Evolutionary conservation across 306 rosid genomes (phyloP).

Genomic region (Acacia acuminata): DNA sequence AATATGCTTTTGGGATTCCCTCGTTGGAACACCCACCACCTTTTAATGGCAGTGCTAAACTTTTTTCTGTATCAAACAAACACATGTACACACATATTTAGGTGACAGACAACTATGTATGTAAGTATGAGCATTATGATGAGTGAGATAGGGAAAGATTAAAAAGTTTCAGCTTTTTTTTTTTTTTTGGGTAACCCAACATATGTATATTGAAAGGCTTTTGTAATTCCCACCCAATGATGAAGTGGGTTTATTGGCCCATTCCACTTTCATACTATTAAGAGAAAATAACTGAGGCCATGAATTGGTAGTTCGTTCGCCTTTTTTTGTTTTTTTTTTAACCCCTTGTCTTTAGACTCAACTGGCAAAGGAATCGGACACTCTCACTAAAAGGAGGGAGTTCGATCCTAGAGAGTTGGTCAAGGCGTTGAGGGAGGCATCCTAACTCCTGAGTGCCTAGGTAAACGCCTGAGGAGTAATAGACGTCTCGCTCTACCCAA

Average conservation of each 20-base stretch:
- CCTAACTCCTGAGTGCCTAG: too few species aligned
- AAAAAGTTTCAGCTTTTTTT: neutral
- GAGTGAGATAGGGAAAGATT: neutral
- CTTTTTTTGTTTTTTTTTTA: too few species aligned
- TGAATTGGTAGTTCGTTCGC: too few species aligned
- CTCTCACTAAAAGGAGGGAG: too few species aligned
- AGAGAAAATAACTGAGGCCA: neutral
- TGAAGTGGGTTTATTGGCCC: neutral
- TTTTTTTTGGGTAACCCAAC: neutral
- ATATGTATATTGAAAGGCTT: neutral
- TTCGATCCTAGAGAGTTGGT: too few species aligned
- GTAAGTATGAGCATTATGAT: neutral
- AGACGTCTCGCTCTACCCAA: too few species aligned
- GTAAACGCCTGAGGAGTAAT: too few species aligned
- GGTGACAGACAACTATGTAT: neutral
- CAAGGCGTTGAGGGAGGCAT: too few species aligned
- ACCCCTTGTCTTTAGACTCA: too few species aligned
- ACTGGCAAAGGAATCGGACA: too few species aligned
- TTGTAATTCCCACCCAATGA: neutral
- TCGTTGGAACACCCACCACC: slow-evolving; percentile 21
- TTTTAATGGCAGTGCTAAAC: slow-evolving; percentile 17
- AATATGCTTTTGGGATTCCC: slow-evolving; percentile 27
- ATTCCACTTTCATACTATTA: neutral
- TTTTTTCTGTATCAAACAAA: slow-evolving; percentile 7
- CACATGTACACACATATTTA: neutral